Conservation (phyloP, 1,139 yeast genomes). For the Lodderomyces beijingensis region DNA sequence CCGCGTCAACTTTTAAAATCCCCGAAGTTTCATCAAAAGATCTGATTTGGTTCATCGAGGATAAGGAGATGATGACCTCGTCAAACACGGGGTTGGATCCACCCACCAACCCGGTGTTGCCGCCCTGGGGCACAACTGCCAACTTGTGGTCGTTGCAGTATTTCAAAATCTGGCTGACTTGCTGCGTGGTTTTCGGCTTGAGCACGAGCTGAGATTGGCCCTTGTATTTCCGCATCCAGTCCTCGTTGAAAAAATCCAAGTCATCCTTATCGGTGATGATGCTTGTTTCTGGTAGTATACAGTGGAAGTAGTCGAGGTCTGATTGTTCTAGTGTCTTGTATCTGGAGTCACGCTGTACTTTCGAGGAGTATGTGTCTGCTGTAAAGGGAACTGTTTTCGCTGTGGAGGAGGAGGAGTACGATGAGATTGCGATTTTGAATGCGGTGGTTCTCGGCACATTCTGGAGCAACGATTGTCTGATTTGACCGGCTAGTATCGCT, state of each 20-base stretch:
- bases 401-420: slow-evolving; percentile 16
- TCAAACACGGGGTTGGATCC: slow-evolving; percentile 93
- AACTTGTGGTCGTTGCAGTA: slow-evolving; percentile 75
- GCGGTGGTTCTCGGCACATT: background rate
- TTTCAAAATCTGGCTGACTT: slow-evolving; percentile 70
- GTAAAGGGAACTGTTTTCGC: slow-evolving; percentile 53
- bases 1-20: slow-evolving; percentile 84
- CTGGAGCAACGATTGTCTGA: slow-evolving; percentile 1
- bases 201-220: slow-evolving; percentile 82
- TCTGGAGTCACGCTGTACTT: slow-evolving; percentile 42
- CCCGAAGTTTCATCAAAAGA: slow-evolving; percentile 83
- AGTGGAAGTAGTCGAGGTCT: slow-evolving; percentile 61
- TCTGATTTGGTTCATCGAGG: slow-evolving; percentile 72
- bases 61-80: slow-evolving; percentile 71
- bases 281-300: slow-evolving; percentile 49
- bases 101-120: slow-evolving; percentile 95
- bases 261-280: slow-evolving; percentile 56
- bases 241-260: slow-evolving; percentile 74
- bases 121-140: slow-evolving; percentile 96
- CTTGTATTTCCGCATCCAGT: slow-evolving; percentile 93
- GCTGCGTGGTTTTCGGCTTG: slow-evolving; percentile 80
- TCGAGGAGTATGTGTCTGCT: slow-evolving; percentile 56
- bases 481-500: background rate
- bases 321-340: slow-evolving; percentile 46
- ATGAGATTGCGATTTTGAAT: background rate